phyloP scores from a whole-genome alignment of 805 yeast genomes.

The Kuraishia ogatae region DNA sequence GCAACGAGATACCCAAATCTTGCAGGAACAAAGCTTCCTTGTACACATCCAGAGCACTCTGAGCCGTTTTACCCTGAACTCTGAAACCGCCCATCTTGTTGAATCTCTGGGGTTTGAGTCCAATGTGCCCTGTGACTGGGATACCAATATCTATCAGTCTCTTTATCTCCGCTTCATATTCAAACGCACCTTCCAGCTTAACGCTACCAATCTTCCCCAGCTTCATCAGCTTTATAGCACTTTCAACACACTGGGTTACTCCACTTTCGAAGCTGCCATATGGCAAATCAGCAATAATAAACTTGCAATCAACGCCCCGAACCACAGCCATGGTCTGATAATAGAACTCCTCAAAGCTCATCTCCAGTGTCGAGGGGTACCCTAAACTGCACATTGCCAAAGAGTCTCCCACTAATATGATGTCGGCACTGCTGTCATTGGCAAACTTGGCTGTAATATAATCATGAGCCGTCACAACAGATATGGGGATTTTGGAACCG shows the following conservation, averaged over 20 bases:
- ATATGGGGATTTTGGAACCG: conserved; percentile 13
- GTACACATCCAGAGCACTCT: conserved; percentile 46
- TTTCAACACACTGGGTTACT: conserved; percentile 50
- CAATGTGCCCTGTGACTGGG: conserved; percentile 88
- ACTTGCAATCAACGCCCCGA: conserved; percentile 58
- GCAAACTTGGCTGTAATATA: conserved; percentile 68
- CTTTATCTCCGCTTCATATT: conserved; percentile 43
- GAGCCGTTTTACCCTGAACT: conserved; percentile 64
- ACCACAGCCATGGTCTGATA: conserved; percentile 70
- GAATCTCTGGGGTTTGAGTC: conserved; percentile 84
- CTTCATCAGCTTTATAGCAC: conserved; percentile 48
- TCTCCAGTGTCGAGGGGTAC: conserved; percentile 62
- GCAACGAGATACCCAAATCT: conserved; percentile 64
- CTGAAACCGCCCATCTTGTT: conserved; percentile 79
- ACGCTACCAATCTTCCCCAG: conserved; percentile 58
- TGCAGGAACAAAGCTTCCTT: conserved; percentile 66
- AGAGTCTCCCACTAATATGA: conserved; percentile 83
- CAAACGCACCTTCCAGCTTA: conserved; percentile 78
- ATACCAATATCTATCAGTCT: conserved; percentile 62
- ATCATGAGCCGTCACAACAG: conserved; percentile 78
- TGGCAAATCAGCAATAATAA: conserved; percentile 79
- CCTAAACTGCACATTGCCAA: conserved; percentile 90
- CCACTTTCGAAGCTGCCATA: conserved; percentile 77
- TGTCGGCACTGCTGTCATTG: conserved; percentile 50
- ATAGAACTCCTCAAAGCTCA: conserved; percentile 71